These are phyloP conservation scores for Rhododendron williamsianum DNA, from an alignment of 148 eudicot species.

Conservation along the genomic window DNA sequence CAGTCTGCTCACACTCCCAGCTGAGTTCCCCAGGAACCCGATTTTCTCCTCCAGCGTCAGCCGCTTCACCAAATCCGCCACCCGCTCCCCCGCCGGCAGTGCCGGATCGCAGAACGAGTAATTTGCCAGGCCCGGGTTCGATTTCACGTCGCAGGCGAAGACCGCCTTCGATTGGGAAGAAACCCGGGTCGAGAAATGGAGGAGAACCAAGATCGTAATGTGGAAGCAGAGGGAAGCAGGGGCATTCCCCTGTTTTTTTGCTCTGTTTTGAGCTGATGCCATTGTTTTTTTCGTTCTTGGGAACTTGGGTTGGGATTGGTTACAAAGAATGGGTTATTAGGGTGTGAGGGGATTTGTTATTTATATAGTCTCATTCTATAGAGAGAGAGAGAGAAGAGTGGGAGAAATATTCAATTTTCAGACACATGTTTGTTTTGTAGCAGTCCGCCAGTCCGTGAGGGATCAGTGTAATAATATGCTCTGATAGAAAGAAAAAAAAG, in stretches of 20 bases:
- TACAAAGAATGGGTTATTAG: background rate
- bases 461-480: background rate
- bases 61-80: constrained; percentile 21
- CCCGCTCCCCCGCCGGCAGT: constrained; percentile 1
- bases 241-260: constrained; percentile 6
- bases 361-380: constrained; percentile 19
- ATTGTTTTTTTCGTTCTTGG: constrained; percentile 4
- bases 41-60: constrained; percentile 31
- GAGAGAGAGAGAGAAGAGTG: background rate
- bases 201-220: background rate
- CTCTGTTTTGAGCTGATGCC: constrained; percentile 34
- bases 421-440: constrained; percentile 30
- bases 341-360: background rate
- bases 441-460: constrained; percentile 47
- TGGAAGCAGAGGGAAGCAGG: constrained; percentile 35
- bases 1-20: constrained; percentile 17
- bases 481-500: background rate
- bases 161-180: background rate
- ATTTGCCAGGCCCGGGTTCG: constrained; percentile 1
- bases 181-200: background rate
- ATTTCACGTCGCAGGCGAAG: constrained; percentile 19
- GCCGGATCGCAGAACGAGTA: constrained; percentile 20
- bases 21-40: constrained; percentile 5
- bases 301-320: background rate
- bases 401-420: background rate